Conservation (phyloP, 2,329 filamentous ascomycete genomes). For the Colletotrichum siamense region DNA sequence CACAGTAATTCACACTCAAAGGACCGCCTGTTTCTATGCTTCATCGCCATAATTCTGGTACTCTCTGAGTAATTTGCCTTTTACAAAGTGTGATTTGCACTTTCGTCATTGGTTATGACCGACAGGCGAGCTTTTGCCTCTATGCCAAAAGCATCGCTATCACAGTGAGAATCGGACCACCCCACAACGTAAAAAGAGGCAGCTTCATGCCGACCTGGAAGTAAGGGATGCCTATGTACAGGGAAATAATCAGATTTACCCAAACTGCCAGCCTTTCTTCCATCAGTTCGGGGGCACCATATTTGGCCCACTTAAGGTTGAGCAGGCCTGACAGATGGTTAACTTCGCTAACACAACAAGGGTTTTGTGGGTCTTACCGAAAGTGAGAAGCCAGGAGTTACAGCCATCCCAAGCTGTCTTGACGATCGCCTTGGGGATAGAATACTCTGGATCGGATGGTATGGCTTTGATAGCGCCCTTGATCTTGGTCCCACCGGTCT, state of each 20-base stretch:
- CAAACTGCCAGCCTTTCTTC: neutral
- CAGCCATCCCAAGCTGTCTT: neutral
- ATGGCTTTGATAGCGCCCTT: neutral
- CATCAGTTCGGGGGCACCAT: neutral
- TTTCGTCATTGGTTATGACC: too few species aligned
- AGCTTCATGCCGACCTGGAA: neutral
- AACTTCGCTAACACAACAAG: rapidly evolving
- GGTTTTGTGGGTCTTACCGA: rapidly evolving
- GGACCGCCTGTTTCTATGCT: rapidly evolving
- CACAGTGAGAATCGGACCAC: neutral
- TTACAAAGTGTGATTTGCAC: neutral
- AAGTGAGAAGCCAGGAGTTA: neutral
- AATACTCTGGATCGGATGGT: neutral
- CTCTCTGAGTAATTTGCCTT: neutral
- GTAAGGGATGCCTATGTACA: neutral
- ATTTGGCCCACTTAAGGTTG: neutral
- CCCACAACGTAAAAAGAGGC: neutral
- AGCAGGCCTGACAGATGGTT: neutral
- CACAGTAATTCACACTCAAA: rapidly evolving
- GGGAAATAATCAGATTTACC: neutral
- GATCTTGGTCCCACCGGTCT: neutral
- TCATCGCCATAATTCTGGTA: neutral
- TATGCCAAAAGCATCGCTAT: neutral
- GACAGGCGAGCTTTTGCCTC: neutral
- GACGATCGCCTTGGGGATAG: neutral